A percentile compares a stretch with the other conserved stretches of the same genome.
phyloP scores from a whole-genome alignment of 192 early-diverging fungal genomes.

The Coemansia aciculifera region DNA sequence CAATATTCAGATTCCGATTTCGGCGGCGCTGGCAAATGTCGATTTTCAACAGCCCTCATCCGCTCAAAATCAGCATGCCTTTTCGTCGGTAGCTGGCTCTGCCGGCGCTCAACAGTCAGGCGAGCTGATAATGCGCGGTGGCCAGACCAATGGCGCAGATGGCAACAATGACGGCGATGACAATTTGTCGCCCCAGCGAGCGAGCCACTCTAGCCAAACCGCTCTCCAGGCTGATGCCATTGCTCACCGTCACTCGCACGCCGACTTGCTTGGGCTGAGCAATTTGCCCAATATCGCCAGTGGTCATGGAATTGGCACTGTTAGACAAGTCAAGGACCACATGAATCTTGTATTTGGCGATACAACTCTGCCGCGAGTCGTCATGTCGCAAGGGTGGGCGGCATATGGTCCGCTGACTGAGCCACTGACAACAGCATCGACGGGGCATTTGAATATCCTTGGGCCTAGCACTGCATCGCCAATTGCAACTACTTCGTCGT shows the following conservation, averaged over 20 bases:
- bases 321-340: background rate
- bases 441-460: conserved; percentile 1
- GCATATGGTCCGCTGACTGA: conserved; percentile 34
- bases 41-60: conserved; percentile 3
- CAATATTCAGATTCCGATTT: conserved; percentile 22
- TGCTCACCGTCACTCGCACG: background rate
- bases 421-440: conserved; percentile 14
- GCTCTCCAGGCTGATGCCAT: background rate
- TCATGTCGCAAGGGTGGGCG: conserved; percentile 39
- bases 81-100: background rate
- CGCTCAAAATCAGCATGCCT: background rate
- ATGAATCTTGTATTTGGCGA: conserved; percentile 28
- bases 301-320: background rate
- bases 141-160: background rate
- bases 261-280: background rate
- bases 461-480: background rate
- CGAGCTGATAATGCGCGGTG: background rate
- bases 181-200: background rate
- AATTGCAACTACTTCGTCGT: conserved; percentile 12
- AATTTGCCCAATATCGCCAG: background rate
- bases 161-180: background rate
- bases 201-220: background rate
- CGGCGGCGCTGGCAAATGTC: conserved; percentile 15
- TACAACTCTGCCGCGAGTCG: conserved; percentile 12
- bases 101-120: background rate